A percentile compares a stretch with the other conserved stretches of the same genome.
phyloP scores from a whole-genome alignment of 140 eudicot genomes.

The Oenanthe javanica region DNA sequence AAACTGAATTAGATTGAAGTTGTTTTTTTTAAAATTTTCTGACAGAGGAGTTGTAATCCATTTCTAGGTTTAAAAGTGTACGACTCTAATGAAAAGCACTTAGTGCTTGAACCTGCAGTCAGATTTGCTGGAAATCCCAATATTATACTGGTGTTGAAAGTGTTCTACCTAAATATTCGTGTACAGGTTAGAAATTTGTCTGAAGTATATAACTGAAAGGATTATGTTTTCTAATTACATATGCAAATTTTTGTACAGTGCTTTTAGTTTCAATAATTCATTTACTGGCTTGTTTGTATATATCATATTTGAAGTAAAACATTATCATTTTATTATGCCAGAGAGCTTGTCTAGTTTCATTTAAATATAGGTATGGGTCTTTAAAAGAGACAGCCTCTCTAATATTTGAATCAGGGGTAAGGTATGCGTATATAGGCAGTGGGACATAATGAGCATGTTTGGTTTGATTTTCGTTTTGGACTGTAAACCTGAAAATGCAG shows the following conservation, averaged over 20 bases:
- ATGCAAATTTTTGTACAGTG: background rate
- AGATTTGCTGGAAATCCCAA: conserved; percentile 83
- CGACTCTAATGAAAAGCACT: conserved; percentile 54
- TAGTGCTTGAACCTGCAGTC: conserved; percentile 58
- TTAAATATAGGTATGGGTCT: background rate
- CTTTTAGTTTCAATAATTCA: background rate
- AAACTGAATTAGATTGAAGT: background rate
- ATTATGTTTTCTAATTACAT: background rate
- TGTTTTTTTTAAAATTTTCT: background rate
- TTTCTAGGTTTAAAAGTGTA: conserved; percentile 63
- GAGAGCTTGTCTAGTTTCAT: background rate
- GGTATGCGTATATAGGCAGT: background rate
- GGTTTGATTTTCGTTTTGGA: background rate
- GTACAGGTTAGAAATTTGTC: conserved; percentile 47
- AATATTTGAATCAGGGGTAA: background rate
- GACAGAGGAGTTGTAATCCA: background rate
- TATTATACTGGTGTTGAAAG: conserved; percentile 38
- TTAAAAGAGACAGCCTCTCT: background rate
- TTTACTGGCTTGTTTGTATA: background rate
- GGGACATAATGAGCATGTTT: background rate
- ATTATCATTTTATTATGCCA: background rate
- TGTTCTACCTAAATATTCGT: conserved; percentile 33
- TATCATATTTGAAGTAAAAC: background rate
- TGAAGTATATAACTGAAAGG: background rate
- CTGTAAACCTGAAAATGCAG: background rate